Evolutionary conservation across 805 yeast genomes (phyloP).

Genomic region (Kodamaea hsintzibuensis): DNA sequence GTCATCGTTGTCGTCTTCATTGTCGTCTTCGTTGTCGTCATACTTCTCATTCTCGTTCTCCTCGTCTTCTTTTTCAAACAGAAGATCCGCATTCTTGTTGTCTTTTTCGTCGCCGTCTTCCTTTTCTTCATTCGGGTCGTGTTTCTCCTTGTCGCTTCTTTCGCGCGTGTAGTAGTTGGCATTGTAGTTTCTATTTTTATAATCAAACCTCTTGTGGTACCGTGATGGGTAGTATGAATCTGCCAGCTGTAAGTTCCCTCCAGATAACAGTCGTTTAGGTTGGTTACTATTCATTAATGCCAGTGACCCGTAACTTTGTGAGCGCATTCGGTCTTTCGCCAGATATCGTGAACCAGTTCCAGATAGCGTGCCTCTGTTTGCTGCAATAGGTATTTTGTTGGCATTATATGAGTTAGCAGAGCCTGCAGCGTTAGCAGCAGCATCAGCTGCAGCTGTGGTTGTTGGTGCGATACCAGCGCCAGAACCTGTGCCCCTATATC

Average conservation of each 20-base stretch:
- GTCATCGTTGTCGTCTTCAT: background rate
- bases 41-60: slow-evolving; percentile 4
- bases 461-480: background rate
- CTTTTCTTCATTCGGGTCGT: slow-evolving; percentile 1
- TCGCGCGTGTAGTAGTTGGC: slow-evolving; percentile 5
- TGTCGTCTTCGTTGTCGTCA: background rate
- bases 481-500: background rate
- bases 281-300: slow-evolving; percentile 18
- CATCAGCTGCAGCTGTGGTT: background rate
- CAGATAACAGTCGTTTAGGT: slow-evolving; percentile 13
- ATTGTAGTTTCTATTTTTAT: slow-evolving; percentile 8
- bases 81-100: slow-evolving; percentile 1
- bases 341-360: slow-evolving; percentile 20
- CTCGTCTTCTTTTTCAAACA: slow-evolving; percentile 7
- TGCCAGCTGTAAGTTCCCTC: slow-evolving; percentile 1
- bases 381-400: slow-evolving; percentile 14
- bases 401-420: slow-evolving; percentile 8
- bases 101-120: slow-evolving; percentile 4
- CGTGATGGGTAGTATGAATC: slow-evolving; percentile 33
- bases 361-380: slow-evolving; percentile 24
- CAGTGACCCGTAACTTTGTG: slow-evolving; percentile 17
- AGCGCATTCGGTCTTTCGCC: slow-evolving; percentile 23
- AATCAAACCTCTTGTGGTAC: slow-evolving; percentile 7
- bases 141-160: slow-evolving; percentile 3
- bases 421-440: background rate